Base-by-base conservation (phyloP, 225 moss, liverwort and hornwort species). In the Physcomitrellopsis africana region DNA sequence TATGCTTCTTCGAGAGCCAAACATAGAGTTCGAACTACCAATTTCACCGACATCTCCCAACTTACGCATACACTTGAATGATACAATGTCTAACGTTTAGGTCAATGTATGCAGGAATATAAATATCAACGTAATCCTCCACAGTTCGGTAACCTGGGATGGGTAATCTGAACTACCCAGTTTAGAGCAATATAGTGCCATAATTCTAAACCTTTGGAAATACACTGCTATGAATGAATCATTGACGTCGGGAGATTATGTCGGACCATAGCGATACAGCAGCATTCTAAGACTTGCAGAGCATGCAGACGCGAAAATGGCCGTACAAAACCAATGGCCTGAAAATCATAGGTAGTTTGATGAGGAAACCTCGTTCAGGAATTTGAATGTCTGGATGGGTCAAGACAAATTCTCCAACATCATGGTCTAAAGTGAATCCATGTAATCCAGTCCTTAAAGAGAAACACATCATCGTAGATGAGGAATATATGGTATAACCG, bases 391-490 rank as follows among this genome's bases (percentile, higher is more conserved):
- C 89, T 15, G 92, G 94, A 78, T 97, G 92, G n/a, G 96, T 92
- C 73, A 97, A 87, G 15, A 93, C 86, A 63, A 93, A 94, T 78
- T 97, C 92, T 32, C 96, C 96, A 26, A 84, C 83, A 27, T 91
- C 89, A 13, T 59, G 72, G 81, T 97, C 94, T 63, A 97, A 68
- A 24, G 96, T 94, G 73, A 97, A 97, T 23, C 91, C 91, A 63
- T 94, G 92, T 65, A 86, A 75, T 27, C 96, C 96, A 56, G 79
- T 77, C 37, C 90, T 89, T 15, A 90, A 84, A 10, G 92, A 90
- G 74, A 97, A 90, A 70, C 92, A 89, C 59, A 94, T 65, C 83
- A 97, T 93, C 37, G 94, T 97, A 13, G 96, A 91, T 3, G 96
- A 97, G 24, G 96, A 97, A 63, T 93, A 97, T 71, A 97, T 78